phyloP scores from a whole-genome alignment of 2,329 filamentous ascomycete species.

The Domatiomyces catenatus region DNA sequence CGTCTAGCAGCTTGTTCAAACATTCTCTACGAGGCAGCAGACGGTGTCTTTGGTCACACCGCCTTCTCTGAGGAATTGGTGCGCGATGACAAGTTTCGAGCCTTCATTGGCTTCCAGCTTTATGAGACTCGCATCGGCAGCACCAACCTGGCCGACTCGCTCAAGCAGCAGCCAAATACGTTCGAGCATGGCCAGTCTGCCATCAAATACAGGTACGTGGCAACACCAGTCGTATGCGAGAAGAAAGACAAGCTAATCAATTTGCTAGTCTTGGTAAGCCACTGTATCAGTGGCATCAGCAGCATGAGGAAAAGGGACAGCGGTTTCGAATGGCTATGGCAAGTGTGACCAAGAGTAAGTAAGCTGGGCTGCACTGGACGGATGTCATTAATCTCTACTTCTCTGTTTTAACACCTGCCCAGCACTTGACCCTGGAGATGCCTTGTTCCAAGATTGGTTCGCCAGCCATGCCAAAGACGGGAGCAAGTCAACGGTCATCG shows the following conservation, averaged over 20 bases:
- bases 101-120: constrained; percentile 9
- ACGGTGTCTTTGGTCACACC: constrained; percentile 8
- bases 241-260: neutral
- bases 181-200: constrained; percentile 5
- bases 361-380: neutral
- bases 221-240: neutral
- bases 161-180: constrained; percentile 4
- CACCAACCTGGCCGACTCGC: constrained; percentile 8
- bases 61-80: constrained; percentile 10
- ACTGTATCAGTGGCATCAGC: constrained; percentile 12
- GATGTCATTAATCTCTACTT: neutral
- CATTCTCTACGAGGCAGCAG: constrained; percentile 3
- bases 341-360: constrained; percentile 10
- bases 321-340: constrained; percentile 10
- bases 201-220: constrained; percentile 7
- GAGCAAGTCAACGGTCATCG: neutral
- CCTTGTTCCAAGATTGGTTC: constrained; percentile 6
- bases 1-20: constrained; percentile 5
- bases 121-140: constrained; percentile 11
- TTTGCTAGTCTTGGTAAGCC: constrained; percentile 6
- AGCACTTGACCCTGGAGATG: constrained; percentile 10
- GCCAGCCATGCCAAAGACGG: neutral
- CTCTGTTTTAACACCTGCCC: neutral
- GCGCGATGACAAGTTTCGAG: constrained; percentile 5
- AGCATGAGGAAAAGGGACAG: constrained; percentile 8